Base-by-base conservation (phyloP, 2,329 filamentous ascomycete species). In the Lachnellula hyalina region DNA sequence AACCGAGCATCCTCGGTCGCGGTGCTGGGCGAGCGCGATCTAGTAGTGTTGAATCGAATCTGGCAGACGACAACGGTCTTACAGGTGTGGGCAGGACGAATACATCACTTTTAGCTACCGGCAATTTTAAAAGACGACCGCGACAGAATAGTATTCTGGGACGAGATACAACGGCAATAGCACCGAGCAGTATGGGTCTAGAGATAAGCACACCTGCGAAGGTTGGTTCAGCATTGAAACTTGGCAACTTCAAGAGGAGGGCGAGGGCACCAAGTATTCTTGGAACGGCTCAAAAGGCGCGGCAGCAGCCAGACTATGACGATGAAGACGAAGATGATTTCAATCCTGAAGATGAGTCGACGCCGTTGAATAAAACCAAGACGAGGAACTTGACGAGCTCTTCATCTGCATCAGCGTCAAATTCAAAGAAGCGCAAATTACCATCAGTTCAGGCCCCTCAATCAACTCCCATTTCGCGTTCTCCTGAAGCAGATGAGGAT, bases 321-420 rank as follows among this genome's bases (percentile, higher is more conserved):
- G 75, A 79, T 28, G 76, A 80, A 54, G 62, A 67, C 12, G 66
- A 65, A 34, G 76, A 80, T 21, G 77, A 80, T 61, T 86, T 82
- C 65, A 77, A 74, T 50, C 85, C 78, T 0, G 84, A 88, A 54
- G 84, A 83, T 28, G 84, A 87, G 71, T 86, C 84, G 15, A 89
- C 86, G 6, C 85, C 86, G 3, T 65, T 86, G 25, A 79, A 82
- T 55, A 70, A 77, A 19, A 72, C 73, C 36, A 78, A 73, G 57
- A 72, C 71, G 41, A 68, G 68, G n/a, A 64, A 68, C 32, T 56
- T 58, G 45, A 67, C 59, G 21, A 57, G 61, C 47, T 68, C 70
- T 15, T 62, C 70, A n/a, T 61, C 60, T 14, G 64, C 66, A 28
- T 64, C 73, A 5, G 70, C 68, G 44, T 63, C 63, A 19, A 72